A percentile compares a stretch with the other conserved stretches of the same genome.
Conservation (phyloP, 441 rosid species). For the Croton laevigatus region DNA sequence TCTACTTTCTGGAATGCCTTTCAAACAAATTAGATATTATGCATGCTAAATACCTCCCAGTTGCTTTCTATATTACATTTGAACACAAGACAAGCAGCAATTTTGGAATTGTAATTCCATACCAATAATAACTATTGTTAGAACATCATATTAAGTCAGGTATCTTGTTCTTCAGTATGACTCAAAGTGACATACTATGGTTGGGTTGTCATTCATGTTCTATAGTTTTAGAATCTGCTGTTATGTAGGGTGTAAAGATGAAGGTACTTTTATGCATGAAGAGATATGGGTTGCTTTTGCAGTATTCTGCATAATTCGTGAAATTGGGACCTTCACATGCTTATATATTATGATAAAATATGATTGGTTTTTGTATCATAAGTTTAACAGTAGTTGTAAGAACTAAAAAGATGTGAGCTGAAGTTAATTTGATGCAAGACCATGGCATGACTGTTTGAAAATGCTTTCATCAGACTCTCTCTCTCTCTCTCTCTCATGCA, state of each 20-base stretch:
- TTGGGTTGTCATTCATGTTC: not conserved
- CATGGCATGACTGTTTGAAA: conserved; percentile 4
- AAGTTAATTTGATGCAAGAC: not conserved
- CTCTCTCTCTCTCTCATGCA: not conserved
- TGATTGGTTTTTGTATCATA: not conserved
- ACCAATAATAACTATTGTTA: not conserved
- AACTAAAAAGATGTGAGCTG: not conserved
- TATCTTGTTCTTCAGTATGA: not conserved
- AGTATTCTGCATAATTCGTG: not conserved
- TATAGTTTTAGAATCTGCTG: not conserved
- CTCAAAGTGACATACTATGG: not conserved
- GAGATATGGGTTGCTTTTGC: not conserved
- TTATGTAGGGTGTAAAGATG: not conserved
- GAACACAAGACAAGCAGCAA: not conserved
- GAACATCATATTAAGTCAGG: not conserved
- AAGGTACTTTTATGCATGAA: not conserved
- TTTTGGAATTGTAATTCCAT: not conserved
- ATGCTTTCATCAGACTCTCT: not conserved
- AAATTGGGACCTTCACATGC: not conserved
- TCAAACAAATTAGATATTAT: not conserved
- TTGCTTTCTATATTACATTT: not conserved
- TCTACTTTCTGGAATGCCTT: not conserved
- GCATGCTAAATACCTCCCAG: not conserved
- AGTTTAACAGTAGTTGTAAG: not conserved
- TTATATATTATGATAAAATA: not conserved